phyloP scores from a whole-genome alignment of 441 rosid species.

The Raphanus hybrid region DNA sequence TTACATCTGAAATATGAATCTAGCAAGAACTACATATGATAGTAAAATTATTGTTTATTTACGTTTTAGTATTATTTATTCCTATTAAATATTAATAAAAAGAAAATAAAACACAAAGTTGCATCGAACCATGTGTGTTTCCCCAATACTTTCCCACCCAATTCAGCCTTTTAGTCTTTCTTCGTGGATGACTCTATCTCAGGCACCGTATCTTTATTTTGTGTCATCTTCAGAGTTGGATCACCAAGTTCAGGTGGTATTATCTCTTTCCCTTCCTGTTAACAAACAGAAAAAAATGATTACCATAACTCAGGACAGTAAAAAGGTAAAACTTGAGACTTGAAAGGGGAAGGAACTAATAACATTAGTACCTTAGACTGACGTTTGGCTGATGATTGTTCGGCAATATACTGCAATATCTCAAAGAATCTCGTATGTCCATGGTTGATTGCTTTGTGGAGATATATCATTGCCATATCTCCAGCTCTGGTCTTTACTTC shows the following conservation, averaged over 20 bases:
- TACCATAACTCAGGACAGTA: not conserved
- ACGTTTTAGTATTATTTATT: not conserved
- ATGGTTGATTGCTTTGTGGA: conserved; percentile 83
- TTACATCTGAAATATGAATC: conserved; percentile 14
- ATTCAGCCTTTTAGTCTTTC: not conserved
- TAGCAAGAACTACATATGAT: not conserved
- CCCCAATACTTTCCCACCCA: not conserved
- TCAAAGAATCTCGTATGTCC: conserved; percentile 85
- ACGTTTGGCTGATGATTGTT: conserved; percentile 69
- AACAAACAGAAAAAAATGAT: not conserved
- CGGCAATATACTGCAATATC: conserved; percentile 72
- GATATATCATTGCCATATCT: conserved; percentile 73
- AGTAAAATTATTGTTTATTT: not conserved
- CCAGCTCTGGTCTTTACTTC: conserved; percentile 88
- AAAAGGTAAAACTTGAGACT: not conserved
- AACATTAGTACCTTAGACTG: conserved; percentile 54
- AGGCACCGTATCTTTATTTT: conserved; percentile 14
- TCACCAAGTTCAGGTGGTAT: conserved; percentile 17
- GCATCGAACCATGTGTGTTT: not conserved
- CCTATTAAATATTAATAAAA: not conserved
- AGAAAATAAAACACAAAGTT: not conserved
- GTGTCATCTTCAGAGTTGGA: conserved; percentile 6
- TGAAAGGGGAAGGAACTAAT: not conserved
- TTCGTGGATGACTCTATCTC: not conserved
- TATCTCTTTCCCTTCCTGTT: conserved; percentile 24